A percentile compares a stretch with the other conserved stretches of the same genome.
Evolutionary conservation across 768 basidiomycete species (phyloP).

Genomic region (Cystofilobasidium macerans): DNA sequence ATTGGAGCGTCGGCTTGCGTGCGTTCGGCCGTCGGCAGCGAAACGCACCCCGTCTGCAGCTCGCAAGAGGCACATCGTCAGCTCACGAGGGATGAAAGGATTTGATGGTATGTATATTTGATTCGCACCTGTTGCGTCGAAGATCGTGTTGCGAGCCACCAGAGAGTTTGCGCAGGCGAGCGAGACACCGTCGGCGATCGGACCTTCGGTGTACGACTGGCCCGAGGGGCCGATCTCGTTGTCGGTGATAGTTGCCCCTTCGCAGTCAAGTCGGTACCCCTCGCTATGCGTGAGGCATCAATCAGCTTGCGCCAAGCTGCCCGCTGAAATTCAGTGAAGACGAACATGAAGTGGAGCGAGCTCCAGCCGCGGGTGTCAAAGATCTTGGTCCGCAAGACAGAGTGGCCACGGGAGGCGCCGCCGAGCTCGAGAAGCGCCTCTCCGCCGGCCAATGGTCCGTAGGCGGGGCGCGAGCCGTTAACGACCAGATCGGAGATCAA

Average conservation of each 20-base stretch:
- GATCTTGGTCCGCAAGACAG: slow-evolving; percentile 4
- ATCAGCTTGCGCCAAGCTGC: background rate
- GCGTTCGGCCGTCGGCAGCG: background rate
- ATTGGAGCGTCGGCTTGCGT: background rate
- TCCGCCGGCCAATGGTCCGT: background rate
- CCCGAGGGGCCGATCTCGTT: slow-evolving; percentile 18
- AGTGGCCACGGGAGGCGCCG: background rate
- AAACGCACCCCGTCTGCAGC: background rate
- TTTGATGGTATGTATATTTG: background rate
- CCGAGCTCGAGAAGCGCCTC: slow-evolving; percentile 10
- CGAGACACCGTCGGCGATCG: slow-evolving; percentile 11
- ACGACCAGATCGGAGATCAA: slow-evolving; percentile 1
- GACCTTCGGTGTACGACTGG: background rate
- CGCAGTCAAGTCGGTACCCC: background rate
- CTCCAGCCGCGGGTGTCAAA: slow-evolving; percentile 9
- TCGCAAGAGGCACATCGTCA: background rate
- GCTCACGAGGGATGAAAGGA: background rate
- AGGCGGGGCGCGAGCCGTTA: background rate
- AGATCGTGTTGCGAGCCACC: background rate
- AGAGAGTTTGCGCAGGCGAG: background rate
- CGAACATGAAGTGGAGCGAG: slow-evolving; percentile 9
- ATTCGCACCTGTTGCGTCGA: background rate
- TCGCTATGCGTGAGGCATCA: background rate
- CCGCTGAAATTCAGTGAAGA: background rate
- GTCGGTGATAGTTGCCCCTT: background rate